Evolutionary conservation across 768 basidiomycete species (phyloP), one percentile per base, ranked within the genome.

Genomic region (Clavaria fumosa): DNA sequence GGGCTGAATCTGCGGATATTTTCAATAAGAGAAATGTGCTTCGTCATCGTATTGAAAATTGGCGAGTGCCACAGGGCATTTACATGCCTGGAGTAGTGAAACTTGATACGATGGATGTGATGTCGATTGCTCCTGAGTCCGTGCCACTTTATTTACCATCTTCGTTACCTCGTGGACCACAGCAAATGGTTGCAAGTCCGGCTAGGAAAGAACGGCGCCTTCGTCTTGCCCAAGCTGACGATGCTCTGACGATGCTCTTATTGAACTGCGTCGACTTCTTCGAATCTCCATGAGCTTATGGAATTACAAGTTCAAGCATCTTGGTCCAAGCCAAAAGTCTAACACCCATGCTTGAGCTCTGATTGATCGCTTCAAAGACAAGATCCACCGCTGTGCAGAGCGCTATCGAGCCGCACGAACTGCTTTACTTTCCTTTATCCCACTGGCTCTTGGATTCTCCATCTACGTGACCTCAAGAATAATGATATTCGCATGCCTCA

Each of bases 221-320:
- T 3, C 42, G 42, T 2, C 1, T 39, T 5, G 42, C 42, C 12
- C 38, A 43, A 31, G 38, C 38, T 2, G 23, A 43, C 23, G 39
- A 43, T 30, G 3, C 38, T 4, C 17, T 43, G 12, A 5, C 6
- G n/a, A n/a, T n/a, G n/a, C n/a, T n/a, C n/a, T n/a, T n/a, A n/a
- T n/a, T 2, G 42, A 34, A 28, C 33, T 43, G 4, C 20, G 38
- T 7, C 31, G 32, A 2, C 42, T 34, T 11, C 38, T 43, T 5
- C 31, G 42, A 4, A 39, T 43, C 33, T 39, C 42, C 7, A 38
- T 35, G 17, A 38, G 42, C 7, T 26, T 43, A 19, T 5, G 23
- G 7, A 22, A 39, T 21, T 43, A 34, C 38, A 39, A 39, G 24
- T 18, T 26, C 17, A 43, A 23, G 11, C 31, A 43, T 14, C 20